Conservation (phyloP, 2,329 filamentous ascomycete genomes). For the Colletotrichum sansevieriae region DNA sequence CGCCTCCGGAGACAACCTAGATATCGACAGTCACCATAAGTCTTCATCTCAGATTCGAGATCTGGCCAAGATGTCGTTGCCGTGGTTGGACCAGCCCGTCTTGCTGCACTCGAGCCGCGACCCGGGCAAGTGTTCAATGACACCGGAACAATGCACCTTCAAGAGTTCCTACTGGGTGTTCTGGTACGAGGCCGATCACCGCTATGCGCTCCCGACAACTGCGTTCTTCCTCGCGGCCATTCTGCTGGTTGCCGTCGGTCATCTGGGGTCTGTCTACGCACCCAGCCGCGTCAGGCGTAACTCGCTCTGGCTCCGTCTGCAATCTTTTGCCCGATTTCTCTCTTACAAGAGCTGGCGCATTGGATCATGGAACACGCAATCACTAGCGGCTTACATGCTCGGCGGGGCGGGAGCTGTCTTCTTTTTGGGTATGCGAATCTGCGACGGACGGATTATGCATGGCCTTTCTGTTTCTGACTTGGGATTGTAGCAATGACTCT, state of each 20-base stretch:
- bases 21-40: not conserved
- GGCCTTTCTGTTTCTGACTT: not conserved
- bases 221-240: conserved; percentile 66
- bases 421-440: conserved; percentile 52
- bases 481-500: conserved; percentile 54
- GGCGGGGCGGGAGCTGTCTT: conserved; percentile 56
- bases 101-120: conserved; percentile 55
- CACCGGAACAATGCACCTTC: conserved; percentile 59
- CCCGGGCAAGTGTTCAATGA: conserved; percentile 50
- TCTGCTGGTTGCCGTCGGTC: conserved; percentile 59
- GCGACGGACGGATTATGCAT: too few species aligned
- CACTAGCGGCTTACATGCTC: conserved; percentile 59
- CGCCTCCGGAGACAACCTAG: too few species aligned
- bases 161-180: conserved; percentile 59
- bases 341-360: conserved; percentile 45
- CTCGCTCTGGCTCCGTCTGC: conserved; percentile 10
- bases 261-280: conserved; percentile 55
- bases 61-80: conserved; percentile 23
- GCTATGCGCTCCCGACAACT: conserved; percentile 64
- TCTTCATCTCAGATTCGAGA: too few species aligned
- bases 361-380: conserved; percentile 56
- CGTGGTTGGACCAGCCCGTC: conserved; percentile 57
- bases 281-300: conserved; percentile 46
- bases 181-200: conserved; percentile 61
- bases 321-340: conserved; percentile 36